phyloP scores from a whole-genome alignment of 1,284 basidiomycete species.

The Ceratorhiza oryzae-sativae region DNA sequence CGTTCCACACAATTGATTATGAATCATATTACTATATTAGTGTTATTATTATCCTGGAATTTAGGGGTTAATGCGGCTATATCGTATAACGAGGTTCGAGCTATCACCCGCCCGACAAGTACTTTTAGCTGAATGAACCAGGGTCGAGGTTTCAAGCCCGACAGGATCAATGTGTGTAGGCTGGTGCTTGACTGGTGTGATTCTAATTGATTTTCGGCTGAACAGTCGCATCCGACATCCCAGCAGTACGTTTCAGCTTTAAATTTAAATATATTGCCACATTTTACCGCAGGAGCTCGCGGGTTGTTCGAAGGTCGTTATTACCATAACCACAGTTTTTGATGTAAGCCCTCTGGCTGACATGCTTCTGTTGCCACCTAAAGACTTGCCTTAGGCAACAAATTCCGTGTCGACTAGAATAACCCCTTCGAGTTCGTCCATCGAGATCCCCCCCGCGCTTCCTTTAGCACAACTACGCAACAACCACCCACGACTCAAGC shows the following conservation, averaged over 20 bases:
- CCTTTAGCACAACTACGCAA: neutral
- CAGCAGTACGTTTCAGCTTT: neutral
- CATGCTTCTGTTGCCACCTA: neutral
- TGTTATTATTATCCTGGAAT: too few relatives aligned
- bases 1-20: too few relatives aligned
- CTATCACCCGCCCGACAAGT: neutral
- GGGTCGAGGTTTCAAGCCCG: neutral
- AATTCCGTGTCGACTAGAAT: neutral
- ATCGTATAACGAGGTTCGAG: neutral
- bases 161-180: neutral
- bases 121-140: neutral
- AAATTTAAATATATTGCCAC: neutral
- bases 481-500: neutral
- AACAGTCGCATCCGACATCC: neutral
- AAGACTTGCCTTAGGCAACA: neutral
- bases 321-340: neutral
- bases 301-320: neutral
- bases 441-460: too few relatives aligned
- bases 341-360: neutral
- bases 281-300: neutral
- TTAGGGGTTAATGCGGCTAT: too few relatives aligned
- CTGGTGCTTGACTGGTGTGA: neutral
- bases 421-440: neutral
- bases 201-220: neutral
- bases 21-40: too few relatives aligned